Percentiles rank a stretch among this genome's conserved stretches.
These are phyloP conservation scores for Sordaria brevicollis DNA, from an alignment of 495 filamentous ascomycete genomes.

Conservation along the genomic window DNA sequence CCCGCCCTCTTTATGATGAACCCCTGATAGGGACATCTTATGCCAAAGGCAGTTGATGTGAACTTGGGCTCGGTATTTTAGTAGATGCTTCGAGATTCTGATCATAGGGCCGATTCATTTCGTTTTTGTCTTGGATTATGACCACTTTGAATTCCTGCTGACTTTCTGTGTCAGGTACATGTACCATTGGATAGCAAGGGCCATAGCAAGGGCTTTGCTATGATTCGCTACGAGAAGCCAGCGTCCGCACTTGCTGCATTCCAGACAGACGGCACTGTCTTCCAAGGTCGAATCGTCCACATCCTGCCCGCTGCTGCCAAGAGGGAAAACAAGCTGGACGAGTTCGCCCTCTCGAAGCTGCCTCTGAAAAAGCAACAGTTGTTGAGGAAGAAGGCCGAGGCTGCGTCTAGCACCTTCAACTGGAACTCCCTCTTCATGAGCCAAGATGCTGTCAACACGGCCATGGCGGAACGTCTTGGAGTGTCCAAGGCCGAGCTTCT, in stretches of 20 bases:
- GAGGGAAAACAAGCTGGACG: constrained; percentile 71
- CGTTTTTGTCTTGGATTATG: constrained; percentile 11
- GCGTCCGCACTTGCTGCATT: constrained; percentile 68
- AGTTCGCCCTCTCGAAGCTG: constrained; percentile 75
- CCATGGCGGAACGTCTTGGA: constrained; percentile 75
- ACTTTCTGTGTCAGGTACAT: constrained; percentile 53
- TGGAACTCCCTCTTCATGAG: constrained; percentile 99
- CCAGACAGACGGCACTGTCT: constrained; percentile 67
- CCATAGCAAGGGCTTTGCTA: constrained; percentile 76
- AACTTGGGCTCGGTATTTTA: constrained; percentile 52
- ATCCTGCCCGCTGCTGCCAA: constrained; percentile 74
- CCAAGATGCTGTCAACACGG: constrained; percentile 91
- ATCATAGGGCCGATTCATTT: constrained; percentile 23
- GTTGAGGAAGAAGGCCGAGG: constrained; percentile 70
- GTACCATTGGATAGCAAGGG: constrained; percentile 60
- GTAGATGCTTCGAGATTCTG: constrained; percentile 50
- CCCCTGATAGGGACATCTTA: constrained; percentile 99
- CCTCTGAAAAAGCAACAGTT: constrained; percentile 90
- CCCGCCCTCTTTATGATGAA: constrained; percentile 66
- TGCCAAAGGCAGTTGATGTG: constrained; percentile 54
- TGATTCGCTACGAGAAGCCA: constrained; percentile 63
- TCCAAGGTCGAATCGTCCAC: constrained; percentile 87
- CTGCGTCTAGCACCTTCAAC: constrained; percentile 69
- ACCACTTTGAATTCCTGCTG: constrained; percentile 16
- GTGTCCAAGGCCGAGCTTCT: constrained; percentile 82